These are phyloP conservation scores for Neurospora africana DNA, from an alignment of 495 filamentous ascomycete genomes.

Conservation along the genomic window DNA sequence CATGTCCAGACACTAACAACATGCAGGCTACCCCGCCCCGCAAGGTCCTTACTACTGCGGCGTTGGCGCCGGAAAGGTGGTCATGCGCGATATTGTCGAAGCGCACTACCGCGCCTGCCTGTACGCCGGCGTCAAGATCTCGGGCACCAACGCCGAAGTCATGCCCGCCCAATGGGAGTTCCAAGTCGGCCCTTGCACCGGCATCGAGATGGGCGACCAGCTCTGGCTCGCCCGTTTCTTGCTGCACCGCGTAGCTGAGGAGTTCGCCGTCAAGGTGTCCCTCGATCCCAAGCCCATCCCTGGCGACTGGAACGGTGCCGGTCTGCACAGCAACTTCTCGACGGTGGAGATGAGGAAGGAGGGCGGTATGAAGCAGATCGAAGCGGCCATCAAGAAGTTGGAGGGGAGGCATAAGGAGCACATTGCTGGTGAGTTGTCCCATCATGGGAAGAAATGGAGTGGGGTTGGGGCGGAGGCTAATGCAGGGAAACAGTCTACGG, in stretches of 20 bases:
- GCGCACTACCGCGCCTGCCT: slow-evolving; percentile 94
- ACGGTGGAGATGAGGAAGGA: slow-evolving; percentile 69
- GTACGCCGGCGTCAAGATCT: slow-evolving; percentile 78
- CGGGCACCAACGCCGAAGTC: slow-evolving; percentile 93
- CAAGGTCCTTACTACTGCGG: slow-evolving; percentile 97
- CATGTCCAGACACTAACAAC: slow-evolving; percentile 17
- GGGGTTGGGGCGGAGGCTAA: neutral
- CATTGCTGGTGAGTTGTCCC: slow-evolving; percentile 46
- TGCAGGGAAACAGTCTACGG: slow-evolving; percentile 50
- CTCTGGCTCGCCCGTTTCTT: slow-evolving; percentile 92
- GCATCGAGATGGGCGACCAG: slow-evolving; percentile 85
- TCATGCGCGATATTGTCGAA: slow-evolving; percentile 91
- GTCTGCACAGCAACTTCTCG: slow-evolving; percentile 83
- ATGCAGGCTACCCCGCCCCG: slow-evolving; percentile 70
- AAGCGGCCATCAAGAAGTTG: slow-evolving; percentile 47
- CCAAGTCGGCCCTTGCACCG: slow-evolving; percentile 83
- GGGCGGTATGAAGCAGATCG: slow-evolving; percentile 81
- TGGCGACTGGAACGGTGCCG: slow-evolving; percentile 95
- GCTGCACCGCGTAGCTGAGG: slow-evolving; percentile 85
- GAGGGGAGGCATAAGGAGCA: slow-evolving; percentile 77
- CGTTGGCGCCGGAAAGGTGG: slow-evolving; percentile 88
- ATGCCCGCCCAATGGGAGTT: slow-evolving; percentile 87
- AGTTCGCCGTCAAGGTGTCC: slow-evolving; percentile 85
- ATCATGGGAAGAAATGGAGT: neutral
- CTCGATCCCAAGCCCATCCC: slow-evolving; percentile 92